Conservation (phyloP, 257 asterid genomes). For the Solanum pennellii region DNA sequence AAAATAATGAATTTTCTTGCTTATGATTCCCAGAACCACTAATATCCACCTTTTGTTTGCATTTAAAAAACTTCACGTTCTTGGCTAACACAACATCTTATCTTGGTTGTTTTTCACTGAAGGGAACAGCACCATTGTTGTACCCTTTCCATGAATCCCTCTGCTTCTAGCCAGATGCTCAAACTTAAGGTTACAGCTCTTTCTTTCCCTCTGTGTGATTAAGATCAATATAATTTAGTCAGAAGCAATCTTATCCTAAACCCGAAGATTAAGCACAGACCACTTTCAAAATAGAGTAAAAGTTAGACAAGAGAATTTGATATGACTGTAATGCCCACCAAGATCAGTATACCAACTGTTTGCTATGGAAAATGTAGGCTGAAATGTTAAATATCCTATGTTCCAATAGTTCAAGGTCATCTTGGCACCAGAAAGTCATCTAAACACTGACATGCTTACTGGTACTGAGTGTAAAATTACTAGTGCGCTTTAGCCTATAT, state of each 20-base stretch:
- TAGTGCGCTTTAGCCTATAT: neutral
- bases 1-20: neutral
- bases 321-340: neutral
- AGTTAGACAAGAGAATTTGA: neutral
- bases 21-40: neutral
- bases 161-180: neutral
- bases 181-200: neutral
- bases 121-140: neutral
- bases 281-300: neutral
- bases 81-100: neutral
- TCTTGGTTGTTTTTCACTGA: neutral
- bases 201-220: neutral
- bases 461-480: neutral
- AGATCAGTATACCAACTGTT: neutral
- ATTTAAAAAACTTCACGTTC: neutral
- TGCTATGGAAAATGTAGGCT: neutral
- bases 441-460: neutral
- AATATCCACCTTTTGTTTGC: neutral
- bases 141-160: neutral
- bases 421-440: neutral
- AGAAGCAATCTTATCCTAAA: neutral
- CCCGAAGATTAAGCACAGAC: neutral
- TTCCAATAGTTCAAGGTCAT: neutral
- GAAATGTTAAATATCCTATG: neutral
- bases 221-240: neutral